Evolutionary conservation across 2,329 filamentous ascomycete genomes (phyloP), one percentile per base, ranked within the genome.

Genomic region (Xylariomycetidae sp.): DNA sequence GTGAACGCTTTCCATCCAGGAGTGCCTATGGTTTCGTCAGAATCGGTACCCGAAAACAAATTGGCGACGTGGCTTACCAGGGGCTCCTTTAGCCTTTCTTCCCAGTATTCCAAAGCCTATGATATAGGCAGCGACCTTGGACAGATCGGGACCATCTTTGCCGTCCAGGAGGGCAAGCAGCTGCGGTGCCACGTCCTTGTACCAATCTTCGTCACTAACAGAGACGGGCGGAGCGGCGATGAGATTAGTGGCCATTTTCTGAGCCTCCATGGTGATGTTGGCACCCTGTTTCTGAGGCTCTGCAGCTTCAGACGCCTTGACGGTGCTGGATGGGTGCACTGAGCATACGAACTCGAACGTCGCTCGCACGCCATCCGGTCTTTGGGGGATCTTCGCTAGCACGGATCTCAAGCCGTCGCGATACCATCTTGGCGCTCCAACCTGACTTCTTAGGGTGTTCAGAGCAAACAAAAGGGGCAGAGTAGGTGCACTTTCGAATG

Each of bases 321-420:
- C 54, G 6, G 60, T 58, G 43, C 62, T 66, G 40, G 72, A 68
- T 0, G 80, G 74, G 40, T 84, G 80, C 6, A 83, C 76, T 1
- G 79, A 71, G 37, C 84, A 81, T 22, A 86, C 67, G 49, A 85
- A 85, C 49, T 85, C 81, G 40, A 85, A 65, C 0, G 77, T 81
- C 17, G 75, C 71, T 20, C 81, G 70, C 10, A 86, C 77, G 13
- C 82, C 82, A 40, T 76, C 69, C 3, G 63, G 59, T 4, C 80
- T 67, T 17, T 84, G 62, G 1, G 82, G 81, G 8, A 85, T 50
- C 10, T 66, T 52, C 2, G 79, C 76, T 27, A 86, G 64, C 10
- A 72, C 64, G 36, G 66, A 66, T 45, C 79, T 64, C 2, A 85
- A 52, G 25, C 67, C 66, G 13, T 65, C 45, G 26, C 71, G 72